These are phyloP conservation scores for Pythium pyrilobum DNA, from an alignment of 352 stramenopile species.

Conservation along the genomic window DNA sequence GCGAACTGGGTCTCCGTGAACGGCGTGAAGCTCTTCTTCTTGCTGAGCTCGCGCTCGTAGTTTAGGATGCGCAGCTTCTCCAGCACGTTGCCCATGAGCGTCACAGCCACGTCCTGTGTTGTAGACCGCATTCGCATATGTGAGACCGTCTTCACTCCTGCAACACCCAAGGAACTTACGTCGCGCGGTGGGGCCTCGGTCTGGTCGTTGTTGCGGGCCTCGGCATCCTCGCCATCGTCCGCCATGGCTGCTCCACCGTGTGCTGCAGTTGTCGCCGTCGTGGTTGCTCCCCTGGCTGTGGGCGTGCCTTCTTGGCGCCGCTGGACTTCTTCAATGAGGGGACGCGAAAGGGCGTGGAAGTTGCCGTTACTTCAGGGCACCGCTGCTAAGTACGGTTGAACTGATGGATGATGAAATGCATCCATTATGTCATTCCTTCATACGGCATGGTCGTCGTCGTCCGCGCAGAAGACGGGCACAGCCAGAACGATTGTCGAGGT, in stretches of 20 bases:
- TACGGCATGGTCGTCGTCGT: conserved; percentile 17
- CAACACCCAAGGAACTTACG: conserved; percentile 10
- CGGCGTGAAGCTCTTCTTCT: conserved; percentile 65
- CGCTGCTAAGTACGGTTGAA: too few relatives aligned
- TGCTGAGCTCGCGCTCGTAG: conserved; percentile 71
- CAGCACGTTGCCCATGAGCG: conserved; percentile 77
- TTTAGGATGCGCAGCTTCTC: conserved; percentile 78
- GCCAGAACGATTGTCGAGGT: conserved; percentile 16
- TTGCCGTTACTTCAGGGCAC: too few relatives aligned
- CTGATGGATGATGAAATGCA: too few relatives aligned
- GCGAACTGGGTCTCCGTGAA: conserved; percentile 79
- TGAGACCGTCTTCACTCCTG: neutral
- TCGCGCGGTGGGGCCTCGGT: conserved; percentile 22
- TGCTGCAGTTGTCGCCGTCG: conserved; percentile 3
- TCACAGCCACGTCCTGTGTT: conserved; percentile 64
- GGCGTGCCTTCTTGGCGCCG: neutral
- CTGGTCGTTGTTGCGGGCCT: conserved; percentile 14
- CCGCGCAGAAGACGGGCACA: conserved; percentile 21
- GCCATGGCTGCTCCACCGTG: conserved; percentile 11
- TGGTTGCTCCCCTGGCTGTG: neutral
- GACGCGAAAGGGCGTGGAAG: conserved; percentile 5
- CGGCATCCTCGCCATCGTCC: conserved; percentile 29
- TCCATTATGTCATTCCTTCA: neutral
- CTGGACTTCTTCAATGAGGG: neutral
- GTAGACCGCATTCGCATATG: neutral